Evolutionary conservation across 495 filamentous ascomycete genomes (phyloP), one percentile per base, ranked within the genome.

Genomic region (Aspergillus hancockii): DNA sequence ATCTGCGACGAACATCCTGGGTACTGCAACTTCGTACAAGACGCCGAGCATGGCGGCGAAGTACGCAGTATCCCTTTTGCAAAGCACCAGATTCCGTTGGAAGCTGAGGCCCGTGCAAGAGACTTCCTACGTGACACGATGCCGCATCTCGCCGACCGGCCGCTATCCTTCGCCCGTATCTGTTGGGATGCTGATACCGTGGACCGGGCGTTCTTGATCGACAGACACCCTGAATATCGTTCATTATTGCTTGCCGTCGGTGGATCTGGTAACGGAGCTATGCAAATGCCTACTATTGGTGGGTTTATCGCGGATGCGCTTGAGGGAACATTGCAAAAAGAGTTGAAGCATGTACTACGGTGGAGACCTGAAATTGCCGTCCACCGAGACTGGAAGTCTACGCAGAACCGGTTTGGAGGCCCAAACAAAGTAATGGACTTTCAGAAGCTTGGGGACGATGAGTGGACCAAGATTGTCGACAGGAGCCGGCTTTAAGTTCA

Each of bases 1-100:
- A 76, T 85, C 52, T 82, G 79, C 63, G 82, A 83, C 56, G 81
- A 85, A 57, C 81, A 83, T 46, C 80, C 80, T 1, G 82, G 82
- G 13, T 85, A 85, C 59, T 76, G 70, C 59, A 83, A 83, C 51
- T 78, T 75, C 13, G 25, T 73, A 13, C 19, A n/a, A 0, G 63
- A 70, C 32, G 53, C 71, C 0, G 32, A 57, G 8, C 30, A 57
- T 9, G n/a, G 43, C 0, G 66, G 53, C 0, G 70, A 72, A 52
- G 58, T 60, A 19, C 64, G 67, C 21, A 77, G 71, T 46, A 63
- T 75, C 6, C 82, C 80, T 0, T 82, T 85, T 53, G 71, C 77
- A 0, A 74, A 65, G 50, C 62, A 78, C 14, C 77, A 84, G 61
- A 81, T 82, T 55, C 80, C 79, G 0, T 53, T 74, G 1, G 70